Base-by-base conservation (phyloP, 2,329 filamentous ascomycete species). In the Diplodia intermedia region DNA sequence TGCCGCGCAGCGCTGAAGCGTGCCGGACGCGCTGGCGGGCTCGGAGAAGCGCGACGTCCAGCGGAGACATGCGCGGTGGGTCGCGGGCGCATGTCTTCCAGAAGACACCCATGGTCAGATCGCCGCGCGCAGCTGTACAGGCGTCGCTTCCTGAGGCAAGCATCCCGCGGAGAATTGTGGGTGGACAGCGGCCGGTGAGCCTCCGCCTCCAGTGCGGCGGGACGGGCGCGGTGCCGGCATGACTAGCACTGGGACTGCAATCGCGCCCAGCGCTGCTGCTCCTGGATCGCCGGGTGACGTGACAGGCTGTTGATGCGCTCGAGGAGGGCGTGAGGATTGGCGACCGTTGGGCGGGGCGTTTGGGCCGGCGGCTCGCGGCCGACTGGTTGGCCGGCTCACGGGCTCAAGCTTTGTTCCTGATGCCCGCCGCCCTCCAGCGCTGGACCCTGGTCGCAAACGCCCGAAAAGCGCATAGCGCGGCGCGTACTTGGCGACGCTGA, bases 131-230 rank as follows among this genome's bases (percentile, higher is more conserved):
- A 7, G 60, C 38, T 47, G 43, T 9, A 47, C 8, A 47, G 29
- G 40, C 57, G 57, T 61, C 57, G 57, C 57, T 61, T 61, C 57
- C 57, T 61, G 57, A 61, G 50, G 57, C 57, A 61, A 61, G 57
- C 57, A 50, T 31, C 23, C 40, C 33, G 60, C 60, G 60, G 60
- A 63, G 43, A 63, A 63, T 62, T 52, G 43, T 36, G 40, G 40
- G 15, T 43, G 57, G 40, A 52, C 29, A 9, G 56, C 38, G 23
- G 56, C 57, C 57, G 57, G 57, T 50, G 26, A 62, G 57, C 29
- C 12, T 36, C 53, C 15, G 18, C 29, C n/a, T 52, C 47, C 60
- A 52, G 60, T 29, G 18, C 29, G 29, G 60, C 47, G 47, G 43
- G 47, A 38, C 43, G 20, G n/a, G 60, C 43, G 43, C 11, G n/a